Evolutionary conservation across 108 stramenopile genomes (phyloP), one percentile per base, ranked within the genome.

Genomic region (Epipyxis sp.): DNA sequence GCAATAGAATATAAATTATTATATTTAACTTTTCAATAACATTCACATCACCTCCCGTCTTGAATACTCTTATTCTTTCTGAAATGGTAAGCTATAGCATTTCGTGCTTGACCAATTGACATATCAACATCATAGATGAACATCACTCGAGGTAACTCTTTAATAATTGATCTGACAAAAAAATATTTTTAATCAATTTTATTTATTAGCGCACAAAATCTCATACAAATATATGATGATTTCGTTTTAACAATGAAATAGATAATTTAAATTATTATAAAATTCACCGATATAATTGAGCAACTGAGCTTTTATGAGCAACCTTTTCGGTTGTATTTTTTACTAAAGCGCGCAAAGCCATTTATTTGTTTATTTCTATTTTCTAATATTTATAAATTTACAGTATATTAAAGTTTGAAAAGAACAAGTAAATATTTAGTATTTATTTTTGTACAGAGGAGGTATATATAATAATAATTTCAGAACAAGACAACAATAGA

Each of bases 81-180:
- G 82, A 95, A 95, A 42, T 89, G 85, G 16, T 80, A 59, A 54
- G 90, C 90, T 42, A 95, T 86, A 2, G 88, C 82, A 34, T 72
- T 35, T 61, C 87, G 85, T 32, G 89, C 92, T 39, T 91, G 85
- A 6, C 84, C 84, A 30, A 89, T 50, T 25, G 90, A 89, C 46
- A 92, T 87, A 79, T 93, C 91, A 45, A 95, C 90, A 83, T 95
- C 94, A 82, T 92, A 95, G 65, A 95, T 89, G 69, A 85, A 88
- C 59, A 95, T 80, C 76, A 95, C 90, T 44, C 92, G 91, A 37
- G 94, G 94, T 59, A 95, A 83, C 83, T 95, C 94, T 61, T 57
- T 46, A 3, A 74, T 6, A 3, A 74, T 74, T 27, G 71, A 3
- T 57, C 71, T 74, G 71, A 35, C 10, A 54, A 13, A 74, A 27